phyloP scores from a whole-genome alignment of 2,329 filamentous ascomycete genomes.

The Fusarium tanahbumbuense region DNA sequence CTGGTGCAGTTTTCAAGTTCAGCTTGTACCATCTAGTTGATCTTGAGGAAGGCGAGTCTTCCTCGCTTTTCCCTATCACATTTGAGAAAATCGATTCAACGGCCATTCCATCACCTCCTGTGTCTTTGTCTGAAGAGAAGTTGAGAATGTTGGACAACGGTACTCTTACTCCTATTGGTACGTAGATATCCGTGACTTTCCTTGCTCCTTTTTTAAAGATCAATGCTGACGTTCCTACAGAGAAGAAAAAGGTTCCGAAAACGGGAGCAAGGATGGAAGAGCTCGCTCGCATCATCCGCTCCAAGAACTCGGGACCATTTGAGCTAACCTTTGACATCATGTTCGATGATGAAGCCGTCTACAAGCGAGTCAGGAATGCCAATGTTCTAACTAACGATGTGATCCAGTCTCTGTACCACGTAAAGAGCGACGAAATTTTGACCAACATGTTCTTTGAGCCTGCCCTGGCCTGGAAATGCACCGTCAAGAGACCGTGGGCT shows the following conservation, averaged over 20 bases:
- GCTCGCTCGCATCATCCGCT: slow-evolving; percentile 57
- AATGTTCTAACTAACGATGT: slow-evolving; percentile 52
- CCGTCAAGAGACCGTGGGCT: slow-evolving; percentile 52
- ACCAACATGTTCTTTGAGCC: slow-evolving; percentile 55
- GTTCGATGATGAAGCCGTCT: slow-evolving; percentile 54
- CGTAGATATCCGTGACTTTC: background rate
- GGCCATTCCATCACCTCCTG: background rate
- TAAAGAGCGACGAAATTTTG: slow-evolving; percentile 47
- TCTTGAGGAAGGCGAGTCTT: slow-evolving; percentile 40
- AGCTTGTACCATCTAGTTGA: slow-evolving; percentile 61
- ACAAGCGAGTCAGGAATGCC: slow-evolving; percentile 51
- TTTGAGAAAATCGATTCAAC: background rate
- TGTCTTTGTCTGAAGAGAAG: background rate
- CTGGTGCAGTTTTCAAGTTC: slow-evolving; percentile 55
- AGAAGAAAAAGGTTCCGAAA: slow-evolving; percentile 34
- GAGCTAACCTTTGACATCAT: slow-evolving; percentile 65
- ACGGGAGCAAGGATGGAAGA: slow-evolving; percentile 1
- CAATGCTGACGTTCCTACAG: background rate
- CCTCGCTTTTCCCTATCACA: background rate
- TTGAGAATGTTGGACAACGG: too few relatives aligned
- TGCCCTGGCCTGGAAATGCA: slow-evolving; percentile 59
- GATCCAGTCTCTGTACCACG: slow-evolving; percentile 49
- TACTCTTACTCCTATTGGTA: background rate
- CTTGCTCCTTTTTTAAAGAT: too few relatives aligned
- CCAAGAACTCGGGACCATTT: slow-evolving; percentile 63